Evolutionary conservation across 352 stramenopile species (phyloP).

Genomic region (Blastocystis sp.): DNA sequence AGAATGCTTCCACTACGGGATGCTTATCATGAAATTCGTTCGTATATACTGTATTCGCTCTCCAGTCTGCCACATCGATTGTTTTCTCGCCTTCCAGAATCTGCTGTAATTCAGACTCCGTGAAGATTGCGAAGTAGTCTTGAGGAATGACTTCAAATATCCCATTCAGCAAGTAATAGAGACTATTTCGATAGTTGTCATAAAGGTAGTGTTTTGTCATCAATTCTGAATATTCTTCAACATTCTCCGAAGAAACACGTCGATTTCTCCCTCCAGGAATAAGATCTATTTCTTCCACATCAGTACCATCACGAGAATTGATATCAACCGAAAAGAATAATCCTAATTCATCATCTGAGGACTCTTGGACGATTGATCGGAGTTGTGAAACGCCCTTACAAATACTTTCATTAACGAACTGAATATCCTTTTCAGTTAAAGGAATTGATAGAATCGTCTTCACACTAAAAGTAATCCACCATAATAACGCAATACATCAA

Average conservation of each 20-base stretch:
- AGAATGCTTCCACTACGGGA: slow-evolving; percentile 18
- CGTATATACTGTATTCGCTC: slow-evolving; percentile 43
- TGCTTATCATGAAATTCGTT: slow-evolving; percentile 51
- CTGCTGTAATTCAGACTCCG: neutral
- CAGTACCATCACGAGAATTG: neutral
- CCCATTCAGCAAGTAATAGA: slow-evolving; percentile 17
- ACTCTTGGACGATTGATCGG: neutral
- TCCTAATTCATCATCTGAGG: slow-evolving; percentile 6
- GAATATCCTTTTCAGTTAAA: neutral
- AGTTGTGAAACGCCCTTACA: neutral
- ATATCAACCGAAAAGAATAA: slow-evolving; percentile 53
- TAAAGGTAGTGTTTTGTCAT: slow-evolving; percentile 35
- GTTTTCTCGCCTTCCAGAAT: slow-evolving; percentile 32
- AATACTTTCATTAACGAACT: neutral
- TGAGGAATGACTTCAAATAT: slow-evolving; percentile 65
- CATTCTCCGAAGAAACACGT: slow-evolving; percentile 33
- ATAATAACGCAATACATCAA: too few species aligned
- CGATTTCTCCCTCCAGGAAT: neutral
- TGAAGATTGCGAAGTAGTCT: slow-evolving; percentile 49
- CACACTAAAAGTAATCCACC: neutral
- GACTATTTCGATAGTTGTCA: slow-evolving; percentile 39
- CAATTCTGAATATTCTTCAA: slow-evolving; percentile 32
- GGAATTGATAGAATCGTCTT: slow-evolving; percentile 20
- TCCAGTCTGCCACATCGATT: slow-evolving; percentile 39
- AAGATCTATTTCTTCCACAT: slow-evolving; percentile 38